phyloP scores from a whole-genome alignment of 345 rosid species.

The Kernera saxatilis region DNA sequence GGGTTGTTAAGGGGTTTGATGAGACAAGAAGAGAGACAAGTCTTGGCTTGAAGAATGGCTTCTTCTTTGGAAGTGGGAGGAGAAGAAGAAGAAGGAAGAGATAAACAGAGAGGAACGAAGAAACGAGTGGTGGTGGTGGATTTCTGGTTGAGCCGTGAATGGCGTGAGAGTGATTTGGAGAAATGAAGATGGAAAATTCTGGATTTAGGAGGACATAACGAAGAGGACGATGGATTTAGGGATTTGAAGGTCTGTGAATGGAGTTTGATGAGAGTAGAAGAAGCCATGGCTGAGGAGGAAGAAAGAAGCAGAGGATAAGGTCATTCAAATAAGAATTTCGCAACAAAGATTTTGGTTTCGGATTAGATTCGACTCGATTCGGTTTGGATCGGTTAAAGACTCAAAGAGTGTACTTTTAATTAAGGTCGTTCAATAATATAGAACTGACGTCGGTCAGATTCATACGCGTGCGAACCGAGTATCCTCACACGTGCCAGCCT shows the following conservation, averaged over 20 bases:
- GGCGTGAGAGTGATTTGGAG: neutral
- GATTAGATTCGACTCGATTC: too few relatives aligned
- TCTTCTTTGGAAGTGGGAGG: slow-evolving; percentile 73
- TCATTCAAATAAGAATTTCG: slow-evolving; percentile 5
- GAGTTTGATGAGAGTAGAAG: slow-evolving; percentile 27
- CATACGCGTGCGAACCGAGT: slow-evolving; percentile 4
- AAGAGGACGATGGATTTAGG: neutral
- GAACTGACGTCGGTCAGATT: slow-evolving; percentile 4
- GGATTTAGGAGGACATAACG: neutral
- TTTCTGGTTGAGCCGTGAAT: slow-evolving; percentile 15
- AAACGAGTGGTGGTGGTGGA: slow-evolving; percentile 19
- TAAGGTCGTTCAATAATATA: neutral
- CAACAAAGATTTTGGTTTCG: too few relatives aligned
- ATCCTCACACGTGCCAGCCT: slow-evolving; percentile 24
- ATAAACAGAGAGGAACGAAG: slow-evolving; percentile 26
- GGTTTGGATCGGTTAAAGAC: too few relatives aligned
- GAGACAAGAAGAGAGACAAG: slow-evolving; percentile 61
- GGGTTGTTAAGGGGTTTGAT: slow-evolving; percentile 76
- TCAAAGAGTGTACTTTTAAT: too few relatives aligned
- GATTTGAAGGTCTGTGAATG: slow-evolving; percentile 9
- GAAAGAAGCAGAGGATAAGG: slow-evolving; percentile 17
- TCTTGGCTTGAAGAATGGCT: slow-evolving; percentile 75
- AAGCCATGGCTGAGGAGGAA: slow-evolving; percentile 24
- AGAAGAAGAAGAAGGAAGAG: slow-evolving; percentile 43
- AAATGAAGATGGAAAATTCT: slow-evolving; percentile 11